A percentile compares a stretch with the other conserved stretches of the same genome.
Evolutionary conservation across 768 basidiomycete species (phyloP).

Genomic region (Calvatia gigantea): DNA sequence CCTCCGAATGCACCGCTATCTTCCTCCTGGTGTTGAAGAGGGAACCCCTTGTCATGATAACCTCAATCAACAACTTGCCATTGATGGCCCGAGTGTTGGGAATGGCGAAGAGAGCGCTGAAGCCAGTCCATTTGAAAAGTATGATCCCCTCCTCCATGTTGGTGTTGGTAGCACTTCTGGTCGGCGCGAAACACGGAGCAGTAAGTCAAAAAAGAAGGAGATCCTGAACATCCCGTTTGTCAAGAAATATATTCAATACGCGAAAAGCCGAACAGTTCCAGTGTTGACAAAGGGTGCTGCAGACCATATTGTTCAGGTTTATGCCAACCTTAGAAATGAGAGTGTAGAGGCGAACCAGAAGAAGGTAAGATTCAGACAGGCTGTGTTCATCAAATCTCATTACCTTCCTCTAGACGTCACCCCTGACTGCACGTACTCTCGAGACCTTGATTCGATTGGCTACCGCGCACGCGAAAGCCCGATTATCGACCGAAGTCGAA

Average conservation of each 20-base stretch:
- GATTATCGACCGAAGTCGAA: conserved; percentile 82
- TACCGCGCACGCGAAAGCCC: conserved; percentile 96
- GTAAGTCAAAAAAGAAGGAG: conserved; percentile 66
- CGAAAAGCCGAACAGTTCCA: conserved; percentile 85
- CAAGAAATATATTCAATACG: conserved; percentile 98
- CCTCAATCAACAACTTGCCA: conserved; percentile 80
- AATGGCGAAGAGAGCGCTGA: conserved; percentile 57
- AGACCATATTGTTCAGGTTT: conserved; percentile 90
- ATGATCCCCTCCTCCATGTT: conserved; percentile 90
- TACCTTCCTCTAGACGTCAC: conserved; percentile 72
- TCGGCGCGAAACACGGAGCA: conserved; percentile 47
- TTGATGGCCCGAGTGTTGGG: conserved; percentile 71
- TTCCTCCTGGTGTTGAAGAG: conserved; percentile 95
- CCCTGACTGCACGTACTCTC: conserved; percentile 95
- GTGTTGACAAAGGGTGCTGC: conserved; percentile 90
- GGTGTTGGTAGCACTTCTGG: conserved; percentile 59
- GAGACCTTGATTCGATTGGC: conserved; percentile 98
- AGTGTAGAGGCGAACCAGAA: conserved; percentile 87
- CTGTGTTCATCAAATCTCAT: conserved; percentile 8
- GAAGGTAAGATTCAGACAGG: conserved; percentile 47
- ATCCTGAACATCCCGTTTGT: conserved; percentile 91
- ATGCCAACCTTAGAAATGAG: conserved; percentile 89
- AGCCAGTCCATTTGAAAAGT: conserved; percentile 90
- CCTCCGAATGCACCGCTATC: conserved; percentile 93
- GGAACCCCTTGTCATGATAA: conserved; percentile 89